These are phyloP conservation scores for Paradendryphiella salina DNA, from an alignment of 2,329 filamentous ascomycete genomes.

Conservation along the genomic window DNA sequence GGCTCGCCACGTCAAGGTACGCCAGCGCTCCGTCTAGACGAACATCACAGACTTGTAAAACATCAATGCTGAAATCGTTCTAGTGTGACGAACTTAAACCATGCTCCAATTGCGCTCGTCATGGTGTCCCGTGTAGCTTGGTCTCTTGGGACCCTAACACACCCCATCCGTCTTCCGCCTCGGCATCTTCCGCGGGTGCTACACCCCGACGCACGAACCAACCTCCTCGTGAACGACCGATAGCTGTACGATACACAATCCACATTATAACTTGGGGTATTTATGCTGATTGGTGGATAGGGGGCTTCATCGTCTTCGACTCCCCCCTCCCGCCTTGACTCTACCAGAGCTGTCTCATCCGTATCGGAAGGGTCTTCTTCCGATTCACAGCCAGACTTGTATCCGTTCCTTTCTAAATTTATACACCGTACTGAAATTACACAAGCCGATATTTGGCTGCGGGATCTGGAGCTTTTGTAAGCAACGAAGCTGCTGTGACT, in stretches of 20 bases:
- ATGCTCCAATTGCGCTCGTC: slow-evolving; percentile 45
- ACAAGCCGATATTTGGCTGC: slow-evolving; percentile 37
- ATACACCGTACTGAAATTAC: slow-evolving; percentile 25
- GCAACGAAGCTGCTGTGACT: slow-evolving; percentile 2
- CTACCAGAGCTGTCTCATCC: slow-evolving; percentile 1
- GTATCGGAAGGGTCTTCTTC: slow-evolving; percentile 33
- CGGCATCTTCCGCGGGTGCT: slow-evolving; percentile 16
- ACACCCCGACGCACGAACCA: slow-evolving; percentile 20
- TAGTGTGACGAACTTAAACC: slow-evolving; percentile 48
- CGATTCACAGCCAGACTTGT: slow-evolving; percentile 35
- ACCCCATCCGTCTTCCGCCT: slow-evolving; percentile 12
- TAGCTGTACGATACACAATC: slow-evolving; percentile 20
- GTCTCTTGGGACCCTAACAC: slow-evolving; percentile 32
- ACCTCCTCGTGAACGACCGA: slow-evolving; percentile 14
- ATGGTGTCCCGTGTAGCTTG: slow-evolving; percentile 45
- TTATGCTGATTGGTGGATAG: slow-evolving; percentile 14
- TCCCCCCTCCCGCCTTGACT: slow-evolving; percentile 25
- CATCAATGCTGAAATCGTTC: slow-evolving; percentile 15
- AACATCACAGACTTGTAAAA: slow-evolving; percentile 7
- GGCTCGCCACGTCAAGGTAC: slow-evolving; percentile 45
- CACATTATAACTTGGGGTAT: neutral
- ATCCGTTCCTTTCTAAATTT: slow-evolving; percentile 40
- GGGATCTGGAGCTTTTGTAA: slow-evolving; percentile 43
- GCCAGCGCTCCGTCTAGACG: slow-evolving; percentile 2
- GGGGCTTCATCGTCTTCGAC: slow-evolving; percentile 12